Percentiles rank a stretch among this genome's conserved stretches.
Evolutionary conservation across 257 asterid genomes (phyloP).

Genomic region (Jaltomata sinuosa): DNA sequence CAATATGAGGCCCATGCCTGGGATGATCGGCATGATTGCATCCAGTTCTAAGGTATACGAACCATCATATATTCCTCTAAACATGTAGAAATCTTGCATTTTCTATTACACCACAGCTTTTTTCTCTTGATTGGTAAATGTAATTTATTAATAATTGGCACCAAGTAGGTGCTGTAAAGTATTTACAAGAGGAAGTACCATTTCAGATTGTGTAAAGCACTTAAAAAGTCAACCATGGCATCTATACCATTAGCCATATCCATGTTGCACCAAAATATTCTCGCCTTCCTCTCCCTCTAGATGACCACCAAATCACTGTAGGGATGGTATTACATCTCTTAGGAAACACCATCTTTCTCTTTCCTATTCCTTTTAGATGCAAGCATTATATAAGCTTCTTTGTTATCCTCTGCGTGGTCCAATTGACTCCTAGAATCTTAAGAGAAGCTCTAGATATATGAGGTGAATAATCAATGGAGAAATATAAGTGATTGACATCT

Average conservation of each 20-base stretch:
- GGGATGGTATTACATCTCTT: background rate
- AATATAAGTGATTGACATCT: background rate
- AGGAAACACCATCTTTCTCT: background rate
- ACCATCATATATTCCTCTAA: background rate
- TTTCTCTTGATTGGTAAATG: background rate
- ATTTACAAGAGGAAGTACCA: background rate
- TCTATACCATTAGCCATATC: background rate
- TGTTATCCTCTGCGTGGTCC: background rate
- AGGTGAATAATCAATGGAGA: background rate
- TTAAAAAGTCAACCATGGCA: background rate
- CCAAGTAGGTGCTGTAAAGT: background rate
- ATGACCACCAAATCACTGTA: background rate
- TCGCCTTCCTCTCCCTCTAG: background rate
- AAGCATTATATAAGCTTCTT: background rate
- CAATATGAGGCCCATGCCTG: conserved; percentile 93
- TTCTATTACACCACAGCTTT: background rate
- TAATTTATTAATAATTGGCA: background rate
- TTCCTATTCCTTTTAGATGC: background rate
- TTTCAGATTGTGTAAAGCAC: background rate
- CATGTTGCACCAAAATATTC: background rate
- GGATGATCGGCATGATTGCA: conserved; percentile 65
- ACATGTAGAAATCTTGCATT: background rate
- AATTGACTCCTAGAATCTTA: background rate
- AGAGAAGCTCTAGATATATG: background rate
- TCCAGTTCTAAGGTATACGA: conserved; percentile 61